These are phyloP conservation scores for Apiospora kogelbergensis DNA, from an alignment of 2,329 filamentous ascomycete genomes.

Conservation along the genomic window DNA sequence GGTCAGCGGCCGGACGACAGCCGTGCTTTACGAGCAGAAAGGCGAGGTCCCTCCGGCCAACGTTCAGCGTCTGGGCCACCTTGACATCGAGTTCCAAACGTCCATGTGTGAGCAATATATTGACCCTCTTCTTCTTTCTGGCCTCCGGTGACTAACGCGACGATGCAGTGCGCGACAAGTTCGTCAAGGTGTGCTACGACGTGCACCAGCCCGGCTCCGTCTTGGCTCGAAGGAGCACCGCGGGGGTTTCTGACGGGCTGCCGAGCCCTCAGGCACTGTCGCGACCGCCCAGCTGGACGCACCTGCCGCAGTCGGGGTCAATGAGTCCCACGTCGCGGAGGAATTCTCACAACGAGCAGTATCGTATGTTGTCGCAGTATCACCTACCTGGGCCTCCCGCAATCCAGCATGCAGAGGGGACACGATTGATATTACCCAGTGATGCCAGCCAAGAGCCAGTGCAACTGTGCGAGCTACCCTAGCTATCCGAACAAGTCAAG, in stretches of 20 bases:
- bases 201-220: conserved; percentile 16
- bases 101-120: conserved; percentile 14
- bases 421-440: background rate
- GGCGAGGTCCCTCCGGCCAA: conserved; percentile 19
- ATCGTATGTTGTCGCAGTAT: background rate
- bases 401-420: background rate
- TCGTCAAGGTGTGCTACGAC: conserved; percentile 23
- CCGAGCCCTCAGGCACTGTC: conserved; percentile 13
- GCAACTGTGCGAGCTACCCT: background rate
- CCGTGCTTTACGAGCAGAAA: conserved; percentile 19
- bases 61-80: conserved; percentile 17
- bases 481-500: background rate
- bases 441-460: background rate
- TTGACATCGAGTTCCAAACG: conserved; percentile 24
- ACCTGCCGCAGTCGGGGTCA: background rate
- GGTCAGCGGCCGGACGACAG: background rate
- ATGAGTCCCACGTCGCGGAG: background rate
- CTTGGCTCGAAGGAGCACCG: conserved; percentile 7
- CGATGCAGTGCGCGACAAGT: conserved; percentile 20
- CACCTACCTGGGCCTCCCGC: background rate
- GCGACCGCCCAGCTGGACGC: conserved; percentile 12
- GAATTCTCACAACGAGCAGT: background rate
- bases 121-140: background rate
- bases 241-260: background rate
- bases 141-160: background rate